Evolutionary conservation across 345 rosid genomes (phyloP).

Genomic region (Raphanus raphanistrum): DNA sequence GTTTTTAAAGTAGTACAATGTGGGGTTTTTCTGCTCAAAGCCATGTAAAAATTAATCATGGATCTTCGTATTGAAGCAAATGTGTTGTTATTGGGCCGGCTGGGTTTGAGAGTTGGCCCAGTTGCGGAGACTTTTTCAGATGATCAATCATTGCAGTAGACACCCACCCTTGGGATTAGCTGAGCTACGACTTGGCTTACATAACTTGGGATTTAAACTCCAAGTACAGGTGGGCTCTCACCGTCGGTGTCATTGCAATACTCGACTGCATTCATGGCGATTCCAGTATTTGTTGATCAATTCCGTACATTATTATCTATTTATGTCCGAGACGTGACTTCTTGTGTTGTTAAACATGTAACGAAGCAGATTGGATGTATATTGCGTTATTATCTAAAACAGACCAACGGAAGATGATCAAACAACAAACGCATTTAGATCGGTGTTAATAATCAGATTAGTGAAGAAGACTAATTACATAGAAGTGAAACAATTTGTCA

Average conservation of each 20-base stretch:
- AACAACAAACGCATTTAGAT: not conserved
- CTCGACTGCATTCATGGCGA: constrained; percentile 71
- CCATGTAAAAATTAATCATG: not conserved
- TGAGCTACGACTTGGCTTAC: not conserved
- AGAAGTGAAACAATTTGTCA: not conserved
- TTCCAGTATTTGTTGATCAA: constrained; percentile 56
- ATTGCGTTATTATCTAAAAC: no score
- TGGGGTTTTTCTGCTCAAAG: not conserved
- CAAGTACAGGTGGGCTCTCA: constrained; percentile 41
- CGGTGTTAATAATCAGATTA: not conserved
- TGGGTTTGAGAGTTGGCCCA: not conserved
- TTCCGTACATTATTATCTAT: not conserved
- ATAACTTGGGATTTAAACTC: no score
- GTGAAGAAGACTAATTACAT: constrained; percentile 1
- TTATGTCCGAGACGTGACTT: not conserved
- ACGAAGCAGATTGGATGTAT: not conserved
- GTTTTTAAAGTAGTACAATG: not conserved
- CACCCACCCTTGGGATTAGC: no score
- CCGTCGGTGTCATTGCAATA: constrained; percentile 46
- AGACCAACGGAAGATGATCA: no score
- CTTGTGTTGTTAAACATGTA: not conserved
- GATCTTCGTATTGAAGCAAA: not conserved
- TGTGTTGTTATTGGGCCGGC: not conserved
- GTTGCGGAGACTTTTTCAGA: not conserved
- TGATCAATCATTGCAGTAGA: no score